A percentile compares a stretch with the other conserved stretches of the same genome.
These are phyloP conservation scores for Kodamaea kaohsiungensis DNA, from an alignment of 805 yeast genomes.

Conservation along the genomic window DNA sequence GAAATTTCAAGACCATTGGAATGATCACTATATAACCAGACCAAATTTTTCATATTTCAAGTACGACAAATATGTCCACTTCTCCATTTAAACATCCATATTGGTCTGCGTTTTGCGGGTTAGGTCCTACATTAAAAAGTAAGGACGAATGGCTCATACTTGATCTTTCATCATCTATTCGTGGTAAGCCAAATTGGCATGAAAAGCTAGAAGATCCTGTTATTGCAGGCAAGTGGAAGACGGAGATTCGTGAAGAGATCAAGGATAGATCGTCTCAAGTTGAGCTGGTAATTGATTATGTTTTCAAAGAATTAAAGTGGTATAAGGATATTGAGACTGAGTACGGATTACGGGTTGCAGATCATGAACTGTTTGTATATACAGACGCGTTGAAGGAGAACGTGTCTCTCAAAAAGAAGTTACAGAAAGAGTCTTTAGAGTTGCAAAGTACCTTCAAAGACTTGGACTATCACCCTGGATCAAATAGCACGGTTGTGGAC, in stretches of 20 bases:
- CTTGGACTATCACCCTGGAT: constrained; percentile 17
- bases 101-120: constrained; percentile 6
- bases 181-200: constrained; percentile 31
- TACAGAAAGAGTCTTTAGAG: constrained; percentile 1
- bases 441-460: constrained; percentile 5
- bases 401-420: background rate
- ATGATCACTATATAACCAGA: background rate
- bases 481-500: constrained; percentile 16
- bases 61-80: background rate
- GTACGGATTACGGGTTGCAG: constrained; percentile 9
- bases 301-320: constrained; percentile 18
- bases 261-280: constrained; percentile 1
- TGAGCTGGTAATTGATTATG: constrained; percentile 15
- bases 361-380: constrained; percentile 9
- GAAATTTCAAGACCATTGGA: background rate
- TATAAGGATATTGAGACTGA: constrained; percentile 11
- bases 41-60: background rate
- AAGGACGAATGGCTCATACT: constrained; percentile 20
- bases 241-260: constrained; percentile 17
- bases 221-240: constrained; percentile 27
- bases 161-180: constrained; percentile 17
- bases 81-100: constrained; percentile 12
- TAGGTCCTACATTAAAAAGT: constrained; percentile 3
- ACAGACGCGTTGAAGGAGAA: constrained; percentile 9
- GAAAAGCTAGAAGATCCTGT: constrained; percentile 20